These are phyloP conservation scores for Suillus cothurnatus DNA, from an alignment of 768 basidiomycete species.

Conservation along the genomic window DNA sequence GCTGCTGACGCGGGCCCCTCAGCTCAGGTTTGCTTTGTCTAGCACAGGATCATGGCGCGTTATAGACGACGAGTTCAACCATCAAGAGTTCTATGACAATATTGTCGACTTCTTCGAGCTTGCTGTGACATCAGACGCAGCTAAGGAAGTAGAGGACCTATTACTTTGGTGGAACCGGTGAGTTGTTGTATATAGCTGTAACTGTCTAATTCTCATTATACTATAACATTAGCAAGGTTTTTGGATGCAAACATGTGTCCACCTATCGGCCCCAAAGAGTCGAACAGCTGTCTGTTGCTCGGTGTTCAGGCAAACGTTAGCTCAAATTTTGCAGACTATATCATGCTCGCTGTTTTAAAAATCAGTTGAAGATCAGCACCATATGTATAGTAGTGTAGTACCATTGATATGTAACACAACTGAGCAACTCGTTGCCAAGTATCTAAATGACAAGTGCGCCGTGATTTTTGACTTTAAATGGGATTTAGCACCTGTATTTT, in stretches of 20 bases:
- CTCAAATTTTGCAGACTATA: background rate
- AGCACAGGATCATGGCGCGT: constrained; percentile 11
- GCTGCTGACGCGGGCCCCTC: background rate
- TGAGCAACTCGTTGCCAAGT: background rate
- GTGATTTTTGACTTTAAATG: background rate
- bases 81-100: constrained; percentile 17
- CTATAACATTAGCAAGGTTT: constrained; percentile 5
- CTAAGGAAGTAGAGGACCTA: constrained; percentile 1
- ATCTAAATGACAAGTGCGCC: background rate
- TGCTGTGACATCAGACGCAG: background rate
- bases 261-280: background rate
- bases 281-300: background rate
- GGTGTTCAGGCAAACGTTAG: background rate
- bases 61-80: constrained; percentile 13
- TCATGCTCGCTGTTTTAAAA: background rate
- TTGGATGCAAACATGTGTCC: background rate
- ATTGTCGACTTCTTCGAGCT: constrained; percentile 19
- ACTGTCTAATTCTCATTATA: background rate
- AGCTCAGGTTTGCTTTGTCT: constrained; percentile 22
- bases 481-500: background rate
- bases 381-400: background rate
- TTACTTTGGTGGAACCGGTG: constrained; percentile 20
- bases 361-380: background rate
- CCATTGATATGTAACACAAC: background rate
- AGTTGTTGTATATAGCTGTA: background rate